phyloP scores from a whole-genome alignment of 2,329 filamentous ascomycete genomes.

The Orbilia brochopaga region DNA sequence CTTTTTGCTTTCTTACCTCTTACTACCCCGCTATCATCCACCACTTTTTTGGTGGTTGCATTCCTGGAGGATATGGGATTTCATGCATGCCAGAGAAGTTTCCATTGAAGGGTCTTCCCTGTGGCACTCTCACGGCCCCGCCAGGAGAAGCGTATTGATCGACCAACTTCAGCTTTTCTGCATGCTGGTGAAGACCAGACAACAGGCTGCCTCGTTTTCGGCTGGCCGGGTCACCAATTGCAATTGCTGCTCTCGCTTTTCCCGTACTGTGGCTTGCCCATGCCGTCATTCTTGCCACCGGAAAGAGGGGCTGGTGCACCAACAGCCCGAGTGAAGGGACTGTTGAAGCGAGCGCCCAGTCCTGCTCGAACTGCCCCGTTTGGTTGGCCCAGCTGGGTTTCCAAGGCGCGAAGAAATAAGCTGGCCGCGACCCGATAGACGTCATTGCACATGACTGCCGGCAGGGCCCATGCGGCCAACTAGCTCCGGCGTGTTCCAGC shows the following conservation, averaged over 20 bases:
- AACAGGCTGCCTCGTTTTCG: background rate
- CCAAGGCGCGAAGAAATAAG: slow-evolving; percentile 13
- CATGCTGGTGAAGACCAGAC: too few relatives aligned
- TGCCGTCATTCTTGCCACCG: slow-evolving; percentile 28
- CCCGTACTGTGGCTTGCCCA: background rate
- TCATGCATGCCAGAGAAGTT: too few relatives aligned
- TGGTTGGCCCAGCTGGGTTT: slow-evolving; percentile 27
- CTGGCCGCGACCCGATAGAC: slow-evolving; percentile 3
- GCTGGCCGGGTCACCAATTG: background rate
- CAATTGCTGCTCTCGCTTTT: background rate
- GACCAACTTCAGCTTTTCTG: too few relatives aligned
- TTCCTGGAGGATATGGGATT: too few relatives aligned
- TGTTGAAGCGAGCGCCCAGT: slow-evolving; percentile 25
- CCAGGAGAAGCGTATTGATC: too few relatives aligned
- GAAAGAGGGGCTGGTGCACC: slow-evolving; percentile 3
- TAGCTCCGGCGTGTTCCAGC: too few relatives aligned
- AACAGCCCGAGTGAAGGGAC: too few relatives aligned
- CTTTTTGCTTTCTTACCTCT: background rate
- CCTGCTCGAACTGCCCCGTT: slow-evolving; percentile 15
- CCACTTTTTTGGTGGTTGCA: too few relatives aligned
- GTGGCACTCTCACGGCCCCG: too few relatives aligned
- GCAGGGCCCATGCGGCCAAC: background rate
- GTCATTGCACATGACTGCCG: slow-evolving; percentile 45
- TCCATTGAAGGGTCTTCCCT: too few relatives aligned
- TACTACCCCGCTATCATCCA: background rate